A percentile compares a stretch with the other conserved stretches of the same genome.
Evolutionary conservation across 768 basidiomycete species (phyloP).

Genomic region (Ephemerocybe angulata): DNA sequence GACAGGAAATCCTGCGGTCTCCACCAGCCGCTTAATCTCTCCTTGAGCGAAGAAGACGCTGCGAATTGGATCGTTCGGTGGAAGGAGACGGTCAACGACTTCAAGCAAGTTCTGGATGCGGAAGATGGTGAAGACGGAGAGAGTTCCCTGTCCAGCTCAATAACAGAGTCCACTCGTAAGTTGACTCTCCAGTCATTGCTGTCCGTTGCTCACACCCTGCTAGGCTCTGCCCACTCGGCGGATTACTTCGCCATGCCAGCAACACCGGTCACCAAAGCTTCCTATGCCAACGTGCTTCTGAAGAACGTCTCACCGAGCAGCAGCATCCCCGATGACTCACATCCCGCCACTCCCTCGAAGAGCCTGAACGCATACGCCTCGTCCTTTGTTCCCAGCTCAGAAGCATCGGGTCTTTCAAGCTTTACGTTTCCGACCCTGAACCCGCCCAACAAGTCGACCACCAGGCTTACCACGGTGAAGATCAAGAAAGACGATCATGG

Average conservation of each 20-base stretch:
- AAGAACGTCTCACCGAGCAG: conserved; percentile 8
- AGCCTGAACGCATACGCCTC: conserved; percentile 5
- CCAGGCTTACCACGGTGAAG: conserved; percentile 20
- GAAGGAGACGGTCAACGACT: conserved; percentile 39
- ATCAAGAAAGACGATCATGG: conserved; percentile 55
- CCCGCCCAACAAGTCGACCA: conserved; percentile 9
- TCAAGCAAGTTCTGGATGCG: not conserved
- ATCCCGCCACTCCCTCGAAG: conserved; percentile 1
- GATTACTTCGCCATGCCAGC: conserved; percentile 45
- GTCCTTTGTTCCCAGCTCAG: conserved; percentile 8
- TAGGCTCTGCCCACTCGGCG: conserved; percentile 15
- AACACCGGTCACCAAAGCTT: conserved; percentile 35
- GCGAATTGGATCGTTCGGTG: conserved; percentile 34
- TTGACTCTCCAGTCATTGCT: not conserved
- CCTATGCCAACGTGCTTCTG: conserved; percentile 2
- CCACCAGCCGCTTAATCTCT: conserved; percentile 13
- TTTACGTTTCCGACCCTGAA: conserved; percentile 11
- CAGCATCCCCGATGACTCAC: conserved; percentile 3
- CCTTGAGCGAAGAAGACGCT: conserved; percentile 32
- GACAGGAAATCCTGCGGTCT: conserved; percentile 13
- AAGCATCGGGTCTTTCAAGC: conserved; percentile 6
- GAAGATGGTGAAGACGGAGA: conserved; percentile 34
- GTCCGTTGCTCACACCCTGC: too few species aligned
- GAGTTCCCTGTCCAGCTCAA: conserved; percentile 5
- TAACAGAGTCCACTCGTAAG: conserved; percentile 5